A percentile compares a stretch with the other conserved stretches of the same genome.
Evolutionary conservation across 2,329 filamentous ascomycete genomes (phyloP).

Genomic region (Pezicula rhizophila): DNA sequence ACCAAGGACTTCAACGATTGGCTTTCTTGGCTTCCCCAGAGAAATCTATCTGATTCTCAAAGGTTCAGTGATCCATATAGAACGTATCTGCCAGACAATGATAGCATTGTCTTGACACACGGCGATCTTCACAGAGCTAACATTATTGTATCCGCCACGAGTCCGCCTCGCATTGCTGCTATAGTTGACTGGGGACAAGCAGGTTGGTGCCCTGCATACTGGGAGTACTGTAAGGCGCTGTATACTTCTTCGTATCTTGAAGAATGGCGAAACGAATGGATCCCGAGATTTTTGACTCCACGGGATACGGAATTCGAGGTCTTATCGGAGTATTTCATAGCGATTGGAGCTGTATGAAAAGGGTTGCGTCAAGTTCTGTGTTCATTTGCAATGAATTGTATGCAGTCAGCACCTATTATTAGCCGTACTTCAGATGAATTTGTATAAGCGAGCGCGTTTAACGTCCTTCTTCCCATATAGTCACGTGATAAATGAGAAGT

Average conservation of each 20-base stretch:
- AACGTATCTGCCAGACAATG: conserved; percentile 22
- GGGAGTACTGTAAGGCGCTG: conserved; percentile 28
- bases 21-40: conserved; percentile 15
- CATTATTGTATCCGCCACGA: conserved; percentile 25
- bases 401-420: too few species aligned
- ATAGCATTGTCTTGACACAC: conserved; percentile 28
- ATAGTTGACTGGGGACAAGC: conserved; percentile 31
- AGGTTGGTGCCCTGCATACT: conserved; percentile 31
- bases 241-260: conserved; percentile 4
- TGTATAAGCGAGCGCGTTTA: too few species aligned
- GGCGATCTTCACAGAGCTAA: conserved; percentile 29
- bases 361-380: too few species aligned
- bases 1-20: conserved; percentile 24
- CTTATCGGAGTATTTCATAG: too few species aligned
- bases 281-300: too few species aligned
- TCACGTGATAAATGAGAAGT: too few species aligned
- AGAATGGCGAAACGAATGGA: conserved; percentile 8
- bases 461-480: too few species aligned
- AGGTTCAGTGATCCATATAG: conserved; percentile 19
- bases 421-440: too few species aligned
- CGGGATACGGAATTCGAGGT: conserved; percentile 5
- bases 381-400: too few species aligned
- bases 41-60: conserved; percentile 15
- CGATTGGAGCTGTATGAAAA: too few species aligned
- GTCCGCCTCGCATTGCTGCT: conserved; percentile 17